phyloP scores from a whole-genome alignment of 345 rosid species.

The Linum tenue region DNA sequence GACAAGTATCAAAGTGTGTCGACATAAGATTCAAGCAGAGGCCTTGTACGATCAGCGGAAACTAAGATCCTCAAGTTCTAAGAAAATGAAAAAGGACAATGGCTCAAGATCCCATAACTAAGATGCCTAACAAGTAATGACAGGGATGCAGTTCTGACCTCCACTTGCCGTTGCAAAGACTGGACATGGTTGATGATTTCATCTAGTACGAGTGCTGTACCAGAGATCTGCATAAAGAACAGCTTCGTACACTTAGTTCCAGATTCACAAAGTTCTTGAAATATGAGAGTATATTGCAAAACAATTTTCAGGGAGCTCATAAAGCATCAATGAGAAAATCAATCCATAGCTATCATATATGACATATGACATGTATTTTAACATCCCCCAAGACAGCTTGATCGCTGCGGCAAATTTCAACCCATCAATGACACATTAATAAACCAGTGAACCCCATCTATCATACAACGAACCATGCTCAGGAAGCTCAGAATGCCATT shows the following conservation, averaged over 20 bases:
- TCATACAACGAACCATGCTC: not conserved
- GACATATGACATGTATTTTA: not conserved
- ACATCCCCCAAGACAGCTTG: not conserved
- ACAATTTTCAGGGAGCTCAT: no score
- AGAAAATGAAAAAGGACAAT: not conserved
- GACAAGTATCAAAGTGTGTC: slow-evolving; percentile 13
- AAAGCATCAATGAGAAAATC: no score
- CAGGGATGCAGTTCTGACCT: slow-evolving; percentile 48
- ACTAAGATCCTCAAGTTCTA: not conserved
- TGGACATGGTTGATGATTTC: slow-evolving; percentile 96
- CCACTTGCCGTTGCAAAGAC: slow-evolving; percentile 86
- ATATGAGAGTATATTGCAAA: no score
- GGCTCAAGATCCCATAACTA: not conserved
- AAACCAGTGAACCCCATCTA: not conserved
- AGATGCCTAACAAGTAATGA: not conserved
- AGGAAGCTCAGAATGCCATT: not conserved
- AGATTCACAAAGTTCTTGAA: no score
- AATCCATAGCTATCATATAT: no score
- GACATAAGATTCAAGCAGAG: not conserved
- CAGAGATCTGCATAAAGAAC: slow-evolving; percentile 53
- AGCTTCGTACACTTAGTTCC: not conserved
- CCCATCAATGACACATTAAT: not conserved
- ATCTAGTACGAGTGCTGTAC: slow-evolving; percentile 88
- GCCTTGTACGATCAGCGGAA: not conserved
- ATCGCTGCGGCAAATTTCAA: not conserved